Evolutionary conservation across 306 rosid genomes (phyloP), one percentile per base, ranked within the genome.

Genomic region (Abrus pulchellus): DNA sequence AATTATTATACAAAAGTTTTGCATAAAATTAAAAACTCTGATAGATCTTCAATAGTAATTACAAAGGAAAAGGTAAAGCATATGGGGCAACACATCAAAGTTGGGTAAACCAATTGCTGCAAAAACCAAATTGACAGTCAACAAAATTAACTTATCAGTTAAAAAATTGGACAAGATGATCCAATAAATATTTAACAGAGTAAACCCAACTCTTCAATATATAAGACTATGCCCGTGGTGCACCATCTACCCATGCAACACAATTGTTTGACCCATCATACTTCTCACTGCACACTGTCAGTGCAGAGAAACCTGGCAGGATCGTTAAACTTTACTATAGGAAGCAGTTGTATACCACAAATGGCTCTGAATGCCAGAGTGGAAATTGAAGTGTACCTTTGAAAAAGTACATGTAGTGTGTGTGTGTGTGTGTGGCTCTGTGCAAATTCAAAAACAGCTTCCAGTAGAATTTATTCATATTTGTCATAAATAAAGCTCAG

Each of bases 241-340:
- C 55, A 62, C 30, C 66, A 83, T 69, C 64, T 55, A 72, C 59
- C 5, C n/a, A 72, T 49, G 13, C 12, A n/a, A 72, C 47, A 68
- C 36, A 59, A 60, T 9, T 96, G 94, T 93, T 72, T 12, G 94
- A 93, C 56, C 97, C 97, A 93, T 96, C 98, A 93, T 96, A 96
- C 98, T 96, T 96, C 99, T 93, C 99, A 43, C 99, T 90, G 99
- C 89, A 93, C 99, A 93, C 98, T 96, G 98, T 80, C 99, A 93
- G 90, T 96, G 85, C 98, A 96, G 92, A 92, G 98, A 93, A 93
- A 96, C 99, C 99, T 96, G 97, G 94, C 94, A 93, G 97, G 97
- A 84, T 88, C 97, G 82, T 13, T 27, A 11, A 60, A 71, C 7
- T 68, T 89, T 83, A 87, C 70, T 92, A 38, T 96, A 85, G 99